Percentiles rank a stretch among this genome's conserved stretches.
These are phyloP conservation scores for Saccharomyces hybrid DNA, from an alignment of 1,139 yeast genomes.

Conservation along the genomic window DNA sequence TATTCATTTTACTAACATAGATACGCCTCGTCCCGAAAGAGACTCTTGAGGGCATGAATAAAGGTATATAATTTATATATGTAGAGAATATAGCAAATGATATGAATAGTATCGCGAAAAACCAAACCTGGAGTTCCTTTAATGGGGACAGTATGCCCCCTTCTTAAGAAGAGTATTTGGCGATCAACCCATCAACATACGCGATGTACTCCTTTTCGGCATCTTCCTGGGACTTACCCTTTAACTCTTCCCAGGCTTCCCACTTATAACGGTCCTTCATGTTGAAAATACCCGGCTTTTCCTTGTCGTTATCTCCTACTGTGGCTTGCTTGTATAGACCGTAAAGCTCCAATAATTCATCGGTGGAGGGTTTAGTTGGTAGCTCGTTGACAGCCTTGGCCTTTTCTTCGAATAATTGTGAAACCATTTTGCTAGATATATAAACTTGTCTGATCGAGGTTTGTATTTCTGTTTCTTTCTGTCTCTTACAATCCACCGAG, in stretches of 20 bases:
- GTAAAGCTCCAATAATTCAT: slow-evolving; percentile 75
- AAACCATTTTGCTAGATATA: slow-evolving; percentile 22
- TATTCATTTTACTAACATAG: background rate
- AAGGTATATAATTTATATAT: background rate
- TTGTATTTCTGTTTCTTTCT: slow-evolving; percentile 1
- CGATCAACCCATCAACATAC: slow-evolving; percentile 60
- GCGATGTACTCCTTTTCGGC: slow-evolving; percentile 81
- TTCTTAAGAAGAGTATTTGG: slow-evolving; percentile 34
- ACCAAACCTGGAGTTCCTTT: background rate
- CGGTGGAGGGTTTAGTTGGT: slow-evolving; percentile 73
- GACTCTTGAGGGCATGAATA: background rate
- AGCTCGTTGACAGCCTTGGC: slow-evolving; percentile 75
- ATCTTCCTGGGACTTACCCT: slow-evolving; percentile 81
- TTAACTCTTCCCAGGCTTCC: slow-evolving; percentile 89
- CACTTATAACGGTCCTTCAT: slow-evolving; percentile 95
- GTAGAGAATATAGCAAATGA: background rate
- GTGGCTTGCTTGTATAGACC: slow-evolving; percentile 97
- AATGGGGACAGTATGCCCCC: background rate
- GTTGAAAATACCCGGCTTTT: slow-evolving; percentile 82
- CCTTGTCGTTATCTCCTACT: slow-evolving; percentile 74
- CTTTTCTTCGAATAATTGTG: slow-evolving; percentile 36
- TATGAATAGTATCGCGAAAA: background rate
- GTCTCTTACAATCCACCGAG: background rate
- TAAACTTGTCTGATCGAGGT: background rate
- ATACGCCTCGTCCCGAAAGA: background rate